Evolutionary conservation across 139 green algal species (phyloP).

Genomic region (Chlamydomonas sp.): DNA sequence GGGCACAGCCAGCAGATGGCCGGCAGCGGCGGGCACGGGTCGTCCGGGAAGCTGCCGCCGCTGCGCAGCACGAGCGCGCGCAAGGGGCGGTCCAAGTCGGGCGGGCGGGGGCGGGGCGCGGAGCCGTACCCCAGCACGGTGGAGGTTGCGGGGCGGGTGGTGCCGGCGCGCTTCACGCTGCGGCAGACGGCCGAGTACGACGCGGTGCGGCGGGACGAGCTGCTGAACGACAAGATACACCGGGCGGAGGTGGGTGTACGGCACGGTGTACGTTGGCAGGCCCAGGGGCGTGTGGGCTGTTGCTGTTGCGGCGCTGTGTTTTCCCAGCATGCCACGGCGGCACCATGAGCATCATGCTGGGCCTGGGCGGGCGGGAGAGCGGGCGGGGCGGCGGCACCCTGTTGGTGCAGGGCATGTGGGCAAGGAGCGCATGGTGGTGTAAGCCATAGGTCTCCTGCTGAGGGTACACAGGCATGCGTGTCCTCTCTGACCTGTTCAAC

Average conservation of each 20-base stretch:
- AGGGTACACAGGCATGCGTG: no score
- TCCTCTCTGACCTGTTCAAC: no score
- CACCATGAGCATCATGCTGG: no score
- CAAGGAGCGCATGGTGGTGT: no score
- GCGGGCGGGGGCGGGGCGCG: neutral
- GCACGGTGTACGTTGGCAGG: neutral
- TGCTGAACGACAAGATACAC: slow-evolving; percentile 53
- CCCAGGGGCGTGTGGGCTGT: no score
- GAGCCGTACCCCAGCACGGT: slow-evolving; percentile 7
- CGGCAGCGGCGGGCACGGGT: neutral
- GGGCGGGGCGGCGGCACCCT: no score
- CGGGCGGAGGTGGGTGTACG: slow-evolving; percentile 45
- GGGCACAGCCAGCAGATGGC: neutral
- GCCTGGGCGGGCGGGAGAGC: no score
- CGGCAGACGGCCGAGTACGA: slow-evolving; percentile 39
- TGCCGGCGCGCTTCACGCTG: slow-evolving; percentile 38
- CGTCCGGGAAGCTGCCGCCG: slow-evolving; percentile 1
- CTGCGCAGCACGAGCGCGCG: neutral
- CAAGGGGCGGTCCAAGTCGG: neutral
- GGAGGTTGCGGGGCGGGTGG: slow-evolving; percentile 24
- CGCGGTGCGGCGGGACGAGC: slow-evolving; percentile 21
- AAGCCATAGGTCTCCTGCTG: no score
- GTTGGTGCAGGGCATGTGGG: no score
- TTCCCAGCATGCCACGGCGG: no score
- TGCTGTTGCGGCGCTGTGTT: no score